These are phyloP conservation scores for Phaseolus lunatus DNA, from an alignment of 306 rosid species.

Conservation along the genomic window DNA sequence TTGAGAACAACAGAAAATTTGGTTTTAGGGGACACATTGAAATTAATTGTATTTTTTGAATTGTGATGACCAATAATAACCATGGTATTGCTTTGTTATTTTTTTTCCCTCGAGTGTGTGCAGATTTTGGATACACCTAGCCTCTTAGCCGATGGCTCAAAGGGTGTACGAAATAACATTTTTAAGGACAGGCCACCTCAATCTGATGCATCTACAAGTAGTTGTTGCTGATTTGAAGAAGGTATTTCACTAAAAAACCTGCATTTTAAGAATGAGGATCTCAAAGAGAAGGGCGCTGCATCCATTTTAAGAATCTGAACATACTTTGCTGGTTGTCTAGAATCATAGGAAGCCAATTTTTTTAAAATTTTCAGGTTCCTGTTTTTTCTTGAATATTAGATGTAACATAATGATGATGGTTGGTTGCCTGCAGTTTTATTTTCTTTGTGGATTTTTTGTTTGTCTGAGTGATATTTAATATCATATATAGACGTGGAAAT, in stretches of 20 bases:
- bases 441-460: conserved; percentile 24
- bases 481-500: conserved; percentile 19
- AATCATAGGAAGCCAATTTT: conserved; percentile 26
- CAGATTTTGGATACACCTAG: conserved; percentile 97
- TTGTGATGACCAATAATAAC: conserved; percentile 23
- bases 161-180: conserved; percentile 82
- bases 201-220: conserved; percentile 61
- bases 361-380: conserved; percentile 26
- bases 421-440: conserved; percentile 23
- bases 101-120: conserved; percentile 34
- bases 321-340: conserved; percentile 35
- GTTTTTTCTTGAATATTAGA: conserved; percentile 45
- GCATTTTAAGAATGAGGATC: conserved; percentile 31
- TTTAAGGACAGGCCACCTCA: conserved; percentile 73
- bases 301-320: conserved; percentile 38
- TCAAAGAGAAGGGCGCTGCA: conserved; percentile 34
- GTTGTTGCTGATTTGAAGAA: conserved; percentile 76
- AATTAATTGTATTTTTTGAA: conserved; percentile 4
- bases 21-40: neutral
- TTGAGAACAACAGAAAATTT: conserved; percentile 4
- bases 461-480: conserved; percentile 28
- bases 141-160: conserved; percentile 88
- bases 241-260: conserved; percentile 28
- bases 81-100: conserved; percentile 15
- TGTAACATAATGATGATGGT: conserved; percentile 39